Evolutionary conservation across 1,139 yeast species (phyloP).

Genomic region (Magnusiomyces suaveolens): DNA sequence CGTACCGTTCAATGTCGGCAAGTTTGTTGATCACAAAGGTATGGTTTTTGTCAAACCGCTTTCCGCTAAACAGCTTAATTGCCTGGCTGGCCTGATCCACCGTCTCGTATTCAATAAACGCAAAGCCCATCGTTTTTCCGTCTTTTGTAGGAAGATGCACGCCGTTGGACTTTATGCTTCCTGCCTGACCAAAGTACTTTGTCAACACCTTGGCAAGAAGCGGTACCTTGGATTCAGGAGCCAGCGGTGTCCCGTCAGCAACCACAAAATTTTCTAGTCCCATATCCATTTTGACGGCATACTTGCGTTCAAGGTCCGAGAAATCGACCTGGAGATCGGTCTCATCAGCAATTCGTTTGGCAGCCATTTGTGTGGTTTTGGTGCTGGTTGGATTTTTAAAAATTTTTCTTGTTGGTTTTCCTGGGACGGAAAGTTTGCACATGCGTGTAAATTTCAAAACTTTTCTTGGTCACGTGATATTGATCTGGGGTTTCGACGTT

Average conservation of each 20-base stretch:
- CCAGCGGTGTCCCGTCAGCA: slow-evolving; percentile 86
- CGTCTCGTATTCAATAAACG: slow-evolving; percentile 73
- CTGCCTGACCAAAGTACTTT: slow-evolving; percentile 68
- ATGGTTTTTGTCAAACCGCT: slow-evolving; percentile 90
- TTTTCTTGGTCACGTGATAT: too few relatives aligned
- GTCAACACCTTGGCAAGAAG: slow-evolving; percentile 75
- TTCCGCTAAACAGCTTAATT: slow-evolving; percentile 70
- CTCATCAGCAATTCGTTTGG: slow-evolving; percentile 1
- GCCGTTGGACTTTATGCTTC: slow-evolving; percentile 56
- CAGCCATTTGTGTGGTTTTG: slow-evolving; percentile 3
- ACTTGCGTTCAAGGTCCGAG: slow-evolving; percentile 76
- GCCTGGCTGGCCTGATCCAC: slow-evolving; percentile 67
- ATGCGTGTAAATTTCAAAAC: too few relatives aligned
- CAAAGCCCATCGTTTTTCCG: slow-evolving; percentile 77
- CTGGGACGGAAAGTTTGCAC: too few relatives aligned
- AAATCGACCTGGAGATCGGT: slow-evolving; percentile 62
- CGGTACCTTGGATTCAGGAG: slow-evolving; percentile 82
- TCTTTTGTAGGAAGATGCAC: slow-evolving; percentile 66
- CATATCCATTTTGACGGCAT: slow-evolving; percentile 48
- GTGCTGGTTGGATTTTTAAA: background rate
- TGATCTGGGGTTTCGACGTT: too few relatives aligned
- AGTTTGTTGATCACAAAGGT: slow-evolving; percentile 76
- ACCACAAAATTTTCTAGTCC: slow-evolving; percentile 74
- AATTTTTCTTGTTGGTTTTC: background rate
- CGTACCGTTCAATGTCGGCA: slow-evolving; percentile 76